Conservation (phyloP, 2,329 filamentous ascomycete species). For the Blumeriella jaapii region DNA sequence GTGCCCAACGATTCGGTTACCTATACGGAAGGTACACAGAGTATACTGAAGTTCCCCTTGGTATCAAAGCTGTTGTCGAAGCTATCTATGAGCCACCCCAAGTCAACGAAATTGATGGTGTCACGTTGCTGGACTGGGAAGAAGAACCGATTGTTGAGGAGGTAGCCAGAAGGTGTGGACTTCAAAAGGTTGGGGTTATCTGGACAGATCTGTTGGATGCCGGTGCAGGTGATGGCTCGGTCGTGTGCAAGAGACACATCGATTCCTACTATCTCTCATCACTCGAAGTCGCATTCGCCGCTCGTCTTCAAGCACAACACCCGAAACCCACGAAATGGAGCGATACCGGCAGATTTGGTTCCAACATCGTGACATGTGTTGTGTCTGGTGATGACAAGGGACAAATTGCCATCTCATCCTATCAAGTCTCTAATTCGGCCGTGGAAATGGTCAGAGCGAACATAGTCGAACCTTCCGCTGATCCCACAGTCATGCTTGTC, state of each 20-base stretch:
- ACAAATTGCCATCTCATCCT: constrained; percentile 79
- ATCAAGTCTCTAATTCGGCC: constrained; percentile 89
- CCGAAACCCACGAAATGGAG: constrained; percentile 95
- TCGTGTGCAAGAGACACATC: constrained; percentile 88
- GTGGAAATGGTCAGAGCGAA: constrained; percentile 96
- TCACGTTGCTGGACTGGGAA: constrained; percentile 75
- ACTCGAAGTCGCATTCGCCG: constrained; percentile 80
- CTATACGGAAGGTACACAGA: constrained; percentile 85
- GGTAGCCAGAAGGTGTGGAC: constrained; percentile 68
- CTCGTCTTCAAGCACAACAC: constrained; percentile 75
- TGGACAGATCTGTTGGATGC: constrained; percentile 87
- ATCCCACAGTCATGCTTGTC: constrained; percentile 88
- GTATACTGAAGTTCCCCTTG: constrained; percentile 85
- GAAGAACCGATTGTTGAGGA: constrained; percentile 74
- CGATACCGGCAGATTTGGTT: constrained; percentile 85
- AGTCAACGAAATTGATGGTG: constrained; percentile 75
- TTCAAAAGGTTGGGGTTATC: constrained; percentile 84
- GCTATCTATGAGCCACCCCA: constrained; percentile 96
- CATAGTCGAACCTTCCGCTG: constrained; percentile 88
- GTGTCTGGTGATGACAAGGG: constrained; percentile 86
- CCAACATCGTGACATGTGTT: constrained; percentile 93
- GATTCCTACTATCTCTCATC: constrained; percentile 89
- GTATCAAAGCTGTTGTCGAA: constrained; percentile 90
- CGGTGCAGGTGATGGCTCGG: constrained; percentile 69
- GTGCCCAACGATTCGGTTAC: constrained; percentile 75